phyloP scores from a whole-genome alignment of 2,329 filamentous ascomycete species.

The Hysterium pulicare region DNA sequence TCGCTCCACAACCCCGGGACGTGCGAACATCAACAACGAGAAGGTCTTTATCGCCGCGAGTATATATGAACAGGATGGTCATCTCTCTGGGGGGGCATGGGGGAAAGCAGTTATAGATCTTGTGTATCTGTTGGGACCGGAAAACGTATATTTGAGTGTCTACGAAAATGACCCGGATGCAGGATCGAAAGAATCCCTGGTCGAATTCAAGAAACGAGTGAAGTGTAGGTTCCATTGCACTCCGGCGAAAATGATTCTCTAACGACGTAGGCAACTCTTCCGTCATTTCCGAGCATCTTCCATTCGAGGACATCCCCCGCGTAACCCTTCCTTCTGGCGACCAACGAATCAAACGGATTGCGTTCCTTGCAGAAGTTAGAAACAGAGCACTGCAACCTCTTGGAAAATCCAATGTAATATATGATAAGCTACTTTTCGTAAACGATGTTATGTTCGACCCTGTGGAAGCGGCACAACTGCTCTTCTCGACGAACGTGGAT shows the following conservation, averaged over 20 bases:
- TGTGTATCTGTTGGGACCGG: conserved; percentile 62
- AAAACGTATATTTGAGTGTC: conserved; percentile 69
- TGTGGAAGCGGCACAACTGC: conserved; percentile 55
- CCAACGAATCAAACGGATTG: conserved; percentile 66
- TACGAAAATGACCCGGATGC: conserved; percentile 69
- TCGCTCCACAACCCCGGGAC: conserved; percentile 24
- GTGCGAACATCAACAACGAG: conserved; percentile 56
- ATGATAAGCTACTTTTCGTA: conserved; percentile 57
- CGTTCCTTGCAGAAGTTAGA: conserved; percentile 68
- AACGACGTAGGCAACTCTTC: conserved; percentile 37
- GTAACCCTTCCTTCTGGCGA: conserved; percentile 61
- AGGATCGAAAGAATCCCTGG: conserved; percentile 54
- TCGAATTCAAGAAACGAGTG: conserved; percentile 50
- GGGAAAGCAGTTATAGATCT: conserved; percentile 58
- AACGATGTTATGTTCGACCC: conserved; percentile 68
- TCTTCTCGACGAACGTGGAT: conserved; percentile 61
- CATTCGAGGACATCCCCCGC: conserved; percentile 55
- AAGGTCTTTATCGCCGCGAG: conserved; percentile 72
- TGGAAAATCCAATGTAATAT: conserved; percentile 53
- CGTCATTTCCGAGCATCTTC: conserved; percentile 60
- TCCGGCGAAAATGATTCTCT: conserved; percentile 4
- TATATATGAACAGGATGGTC: conserved; percentile 62
- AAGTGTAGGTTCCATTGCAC: conserved; percentile 32
- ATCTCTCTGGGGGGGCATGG: conserved; percentile 63
- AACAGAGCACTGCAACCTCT: conserved; percentile 67